Evolutionary conservation across 805 yeast species (phyloP).

Genomic region (Candida broadrunensis): DNA sequence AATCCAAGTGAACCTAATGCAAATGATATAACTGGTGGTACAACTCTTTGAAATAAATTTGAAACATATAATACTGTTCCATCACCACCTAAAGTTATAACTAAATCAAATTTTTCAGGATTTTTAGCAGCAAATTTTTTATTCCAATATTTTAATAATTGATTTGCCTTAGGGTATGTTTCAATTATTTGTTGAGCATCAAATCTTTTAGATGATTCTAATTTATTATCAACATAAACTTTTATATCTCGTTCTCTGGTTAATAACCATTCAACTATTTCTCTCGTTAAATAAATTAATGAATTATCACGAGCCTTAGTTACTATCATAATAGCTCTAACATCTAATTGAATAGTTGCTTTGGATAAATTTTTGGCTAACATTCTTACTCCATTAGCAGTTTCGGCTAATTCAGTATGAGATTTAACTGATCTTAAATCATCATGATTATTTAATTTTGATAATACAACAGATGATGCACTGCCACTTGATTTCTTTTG

Average conservation of each 20-base stretch:
- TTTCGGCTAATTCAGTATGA: slow-evolving; percentile 74
- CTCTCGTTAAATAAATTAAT: slow-evolving; percentile 70
- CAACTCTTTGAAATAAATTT: slow-evolving; percentile 41
- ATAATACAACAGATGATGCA: slow-evolving; percentile 21
- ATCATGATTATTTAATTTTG: slow-evolving; percentile 26
- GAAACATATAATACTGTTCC: slow-evolving; percentile 45
- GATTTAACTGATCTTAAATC: slow-evolving; percentile 57
- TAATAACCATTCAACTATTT: slow-evolving; percentile 75
- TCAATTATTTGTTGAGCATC: slow-evolving; percentile 50
- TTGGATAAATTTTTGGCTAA: slow-evolving; percentile 67
- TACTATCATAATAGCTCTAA: slow-evolving; percentile 71
- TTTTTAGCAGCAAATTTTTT: slow-evolving; percentile 46
- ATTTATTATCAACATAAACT: slow-evolving; percentile 73
- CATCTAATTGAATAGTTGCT: slow-evolving; percentile 69
- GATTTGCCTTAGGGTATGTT: slow-evolving; percentile 44
- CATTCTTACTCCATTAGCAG: slow-evolving; percentile 77
- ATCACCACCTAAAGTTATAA: slow-evolving; percentile 45
- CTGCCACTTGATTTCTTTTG: slow-evolving; percentile 10
- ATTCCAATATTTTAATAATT: slow-evolving; percentile 66
- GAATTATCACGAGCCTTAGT: slow-evolving; percentile 90
- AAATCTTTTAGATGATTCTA: slow-evolving; percentile 62
- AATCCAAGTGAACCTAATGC: slow-evolving; percentile 43
- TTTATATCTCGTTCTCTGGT: slow-evolving; percentile 29
- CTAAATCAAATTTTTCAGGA: slow-evolving; percentile 43
- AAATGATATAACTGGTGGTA: slow-evolving; percentile 46